Evolutionary conservation across 1,139 yeast genomes (phyloP), one percentile per base, ranked within the genome.

Genomic region (Lodderomyces pseudojiufengensis): DNA sequence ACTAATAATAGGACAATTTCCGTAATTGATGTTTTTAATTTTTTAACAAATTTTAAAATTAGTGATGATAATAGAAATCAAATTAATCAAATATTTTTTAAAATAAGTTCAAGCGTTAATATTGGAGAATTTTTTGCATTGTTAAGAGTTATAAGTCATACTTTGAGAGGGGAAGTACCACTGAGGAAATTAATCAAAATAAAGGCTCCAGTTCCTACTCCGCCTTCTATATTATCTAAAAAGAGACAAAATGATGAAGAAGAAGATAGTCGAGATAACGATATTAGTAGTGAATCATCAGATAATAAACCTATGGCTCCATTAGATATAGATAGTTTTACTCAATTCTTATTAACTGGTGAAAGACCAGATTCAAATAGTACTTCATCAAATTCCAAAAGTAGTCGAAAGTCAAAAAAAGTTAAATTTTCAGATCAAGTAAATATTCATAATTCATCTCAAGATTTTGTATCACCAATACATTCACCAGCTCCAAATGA

Each of bases 121-220:
- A 76, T 82, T 40, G 90, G 90, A 4, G 86, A 82, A 53, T 84
- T 84, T 54, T 84, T 79, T 59, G 92, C 92, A 1, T 64, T 82
- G 30, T 55, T 83, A 37, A 65, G 94, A 49, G 61, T 84, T 27
- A 69, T 84, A 16, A 70, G 86, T 11, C 87, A 80, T 52, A 62
- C 76, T 1, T 49, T 74, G 24, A 54, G 51, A 29, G 80, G 80
- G 1, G 48, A 58, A 28, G 55, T 65, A 12, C 82, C 86, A 1
- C 57, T 65, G 18, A 60, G 87, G 46, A 53, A 55, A 12, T 61
- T 81, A 51, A 71, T 84, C 24, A 59, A 60, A 39, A 51, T 64
- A 2, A 64, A 67, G 30, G 80, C 86, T 0, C 72, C 81, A 0
- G 71, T 82, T 9, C 87, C 88, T 1, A 66, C 69, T 33, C 94